These are phyloP conservation scores for Fraxinus greggii DNA, from an alignment of 305 asterid genomes.

Conservation along the genomic window DNA sequence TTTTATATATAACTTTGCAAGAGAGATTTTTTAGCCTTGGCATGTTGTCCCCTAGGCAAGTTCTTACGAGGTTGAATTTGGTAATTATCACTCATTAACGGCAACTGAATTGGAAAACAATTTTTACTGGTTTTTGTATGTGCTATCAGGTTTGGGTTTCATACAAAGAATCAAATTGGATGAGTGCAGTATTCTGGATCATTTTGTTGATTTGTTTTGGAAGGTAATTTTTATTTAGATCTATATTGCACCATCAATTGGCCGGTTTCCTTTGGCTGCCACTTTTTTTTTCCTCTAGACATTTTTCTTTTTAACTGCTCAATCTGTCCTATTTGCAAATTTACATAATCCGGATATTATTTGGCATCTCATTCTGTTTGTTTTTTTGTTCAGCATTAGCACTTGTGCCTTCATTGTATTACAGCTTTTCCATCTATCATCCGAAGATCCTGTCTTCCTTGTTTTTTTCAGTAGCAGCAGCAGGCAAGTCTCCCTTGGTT, in stretches of 20 bases:
- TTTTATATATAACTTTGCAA: background rate
- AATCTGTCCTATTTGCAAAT: background rate
- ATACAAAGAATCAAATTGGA: slow-evolving; percentile 68
- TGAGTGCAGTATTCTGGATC: slow-evolving; percentile 54
- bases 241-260: background rate
- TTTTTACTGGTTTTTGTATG: slow-evolving; percentile 4
- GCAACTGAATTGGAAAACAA: background rate
- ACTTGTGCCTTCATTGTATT: slow-evolving; percentile 62
- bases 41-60: background rate
- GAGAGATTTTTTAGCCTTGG: too few species aligned
- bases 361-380: background rate
- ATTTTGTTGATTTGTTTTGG: slow-evolving; percentile 66
- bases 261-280: background rate
- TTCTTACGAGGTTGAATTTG: background rate
- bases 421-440: slow-evolving; percentile 55
- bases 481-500: slow-evolving; percentile 52
- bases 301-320: background rate
- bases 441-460: slow-evolving; percentile 54
- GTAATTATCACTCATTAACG: background rate
- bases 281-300: background rate
- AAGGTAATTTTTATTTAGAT: slow-evolving; percentile 41
- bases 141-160: slow-evolving; percentile 78
- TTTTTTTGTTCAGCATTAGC: slow-evolving; percentile 44
- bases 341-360: background rate
- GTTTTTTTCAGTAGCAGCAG: slow-evolving; percentile 54